phyloP scores from a whole-genome alignment of 495 filamentous ascomycete species.

The Acidiella bohemica region DNA sequence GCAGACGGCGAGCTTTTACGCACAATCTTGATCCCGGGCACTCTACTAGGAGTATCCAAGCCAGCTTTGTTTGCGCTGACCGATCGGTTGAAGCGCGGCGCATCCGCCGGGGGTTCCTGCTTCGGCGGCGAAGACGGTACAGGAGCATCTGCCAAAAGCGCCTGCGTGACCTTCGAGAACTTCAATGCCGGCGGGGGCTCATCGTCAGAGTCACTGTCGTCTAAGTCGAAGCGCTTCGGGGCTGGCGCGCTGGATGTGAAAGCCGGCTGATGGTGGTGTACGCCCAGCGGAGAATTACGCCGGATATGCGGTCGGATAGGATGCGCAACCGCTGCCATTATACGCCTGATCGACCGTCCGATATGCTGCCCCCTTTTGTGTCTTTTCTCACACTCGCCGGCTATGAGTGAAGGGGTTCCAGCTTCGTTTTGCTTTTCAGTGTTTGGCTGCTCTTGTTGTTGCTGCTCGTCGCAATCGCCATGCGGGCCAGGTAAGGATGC shows the following conservation, averaged over 20 bases:
- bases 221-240: slow-evolving; percentile 27
- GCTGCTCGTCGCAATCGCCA: slow-evolving; percentile 11
- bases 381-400: not conserved
- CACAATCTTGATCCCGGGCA: slow-evolving; percentile 16
- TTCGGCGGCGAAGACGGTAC: slow-evolving; percentile 24
- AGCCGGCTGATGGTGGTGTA: slow-evolving; percentile 22
- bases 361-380: slow-evolving; percentile 7
- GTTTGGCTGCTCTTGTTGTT: not conserved
- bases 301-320: slow-evolving; percentile 15
- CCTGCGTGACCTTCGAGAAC: slow-evolving; percentile 30
- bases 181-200: slow-evolving; percentile 30
- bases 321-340: slow-evolving; percentile 21
- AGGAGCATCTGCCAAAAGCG: slow-evolving; percentile 25
- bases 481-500: slow-evolving; percentile 15
- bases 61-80: slow-evolving; percentile 8
- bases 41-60: slow-evolving; percentile 19
- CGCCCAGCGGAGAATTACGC: slow-evolving; percentile 27
- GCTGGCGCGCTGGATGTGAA: slow-evolving; percentile 25
- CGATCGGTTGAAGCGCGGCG: slow-evolving; percentile 17
- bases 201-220: slow-evolving; percentile 30
- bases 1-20: slow-evolving; percentile 17
- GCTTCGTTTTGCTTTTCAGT: not conserved
- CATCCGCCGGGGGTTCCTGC: slow-evolving; percentile 7
- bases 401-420: slow-evolving; percentile 5
- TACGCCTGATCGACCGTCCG: slow-evolving; percentile 4